phyloP scores from a whole-genome alignment of 768 basidiomycete species.

The Collybia nuda region DNA sequence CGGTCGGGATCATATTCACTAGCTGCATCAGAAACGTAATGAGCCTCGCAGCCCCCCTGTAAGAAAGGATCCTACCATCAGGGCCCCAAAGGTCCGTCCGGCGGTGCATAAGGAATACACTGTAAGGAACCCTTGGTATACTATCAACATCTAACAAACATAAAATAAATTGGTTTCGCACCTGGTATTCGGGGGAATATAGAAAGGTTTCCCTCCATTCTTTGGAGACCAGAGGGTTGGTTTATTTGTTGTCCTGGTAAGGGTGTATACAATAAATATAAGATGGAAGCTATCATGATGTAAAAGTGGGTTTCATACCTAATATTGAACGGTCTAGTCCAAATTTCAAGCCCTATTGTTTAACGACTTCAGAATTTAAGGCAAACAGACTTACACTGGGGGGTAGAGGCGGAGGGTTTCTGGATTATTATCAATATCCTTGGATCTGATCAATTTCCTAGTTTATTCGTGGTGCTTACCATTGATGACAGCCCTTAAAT shows the following conservation, averaged over 20 bases:
- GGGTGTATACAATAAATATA: too few relatives aligned
- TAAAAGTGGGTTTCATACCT: conserved; percentile 16
- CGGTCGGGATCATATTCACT: conserved; percentile 64
- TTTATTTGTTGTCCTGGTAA: conserved; percentile 22
- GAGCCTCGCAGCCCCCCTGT: background rate
- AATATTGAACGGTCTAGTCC: conserved; percentile 23
- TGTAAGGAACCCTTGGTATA: conserved; percentile 16
- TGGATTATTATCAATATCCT: too few relatives aligned
- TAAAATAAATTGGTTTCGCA: conserved; percentile 2
- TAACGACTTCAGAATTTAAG: background rate
- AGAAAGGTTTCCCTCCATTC: conserved; percentile 28
- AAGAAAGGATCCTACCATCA: conserved; percentile 42
- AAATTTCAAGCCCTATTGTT: background rate
- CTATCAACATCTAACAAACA: conserved; percentile 17
- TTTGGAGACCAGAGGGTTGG: conserved; percentile 27
- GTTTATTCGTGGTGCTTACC: too few relatives aligned
- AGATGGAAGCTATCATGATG: background rate
- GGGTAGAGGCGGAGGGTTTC: conserved; percentile 45
- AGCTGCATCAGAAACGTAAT: conserved; percentile 30
- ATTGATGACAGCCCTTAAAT: conserved; percentile 36
- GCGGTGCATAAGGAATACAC: conserved; percentile 37
- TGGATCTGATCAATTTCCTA: too few relatives aligned
- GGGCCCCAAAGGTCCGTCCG: conserved; percentile 58
- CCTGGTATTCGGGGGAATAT: conserved; percentile 34
- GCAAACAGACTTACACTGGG: conserved; percentile 24